Evolutionary conservation across 768 basidiomycete genomes (phyloP), one percentile per base, ranked within the genome.

Genomic region (Boletus edulis): DNA sequence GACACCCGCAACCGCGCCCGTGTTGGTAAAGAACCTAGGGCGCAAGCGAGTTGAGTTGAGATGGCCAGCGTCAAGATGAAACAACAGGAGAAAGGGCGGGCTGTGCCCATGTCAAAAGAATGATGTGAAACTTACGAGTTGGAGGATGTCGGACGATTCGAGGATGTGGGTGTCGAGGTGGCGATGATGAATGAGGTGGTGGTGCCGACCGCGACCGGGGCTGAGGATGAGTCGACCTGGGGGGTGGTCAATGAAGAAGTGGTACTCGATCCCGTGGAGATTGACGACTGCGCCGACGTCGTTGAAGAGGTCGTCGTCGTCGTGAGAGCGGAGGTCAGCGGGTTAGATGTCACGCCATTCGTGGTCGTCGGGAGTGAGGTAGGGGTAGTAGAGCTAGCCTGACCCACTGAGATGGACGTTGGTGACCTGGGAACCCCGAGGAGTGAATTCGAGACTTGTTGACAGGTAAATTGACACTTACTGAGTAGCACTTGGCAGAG

Each of bases 21-120:
- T 89, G 73, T 91, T 91, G 45, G 76, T 57, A 67, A 90, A 85
- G 74, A 90, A 90, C 42, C 87, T 86, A 38, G 3, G 22, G 7
- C 17, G 20, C 18, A 37, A 37, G n/a, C 2, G 20, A 56, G 29
- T 34, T 55, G 54, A 57, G 63, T 29, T 37, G 24, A 20, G 24
- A 56, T 50, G 49, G 18, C 10, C 8, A 24, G 13, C 13, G 12
- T 35, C 34, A 35, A 35, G 13, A 14, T 35, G 34, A 35, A 31
- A 13, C 35, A 51, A 37, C 20, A 38, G 20, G 34, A 14, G 37
- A 27, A 29, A 35, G 34, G 34, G n/a, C 34, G 22, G 38, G n/a
- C 17, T 34, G 46, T 38, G 51, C 40, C 37, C 15, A 7, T 14
- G 41, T 1, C 24, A 45, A 10, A 17, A 6, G 11, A 29, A 9